Evolutionary conservation across 768 basidiomycete genomes (phyloP), one percentile per base, ranked within the genome.

Genomic region (Collybia sordida): DNA sequence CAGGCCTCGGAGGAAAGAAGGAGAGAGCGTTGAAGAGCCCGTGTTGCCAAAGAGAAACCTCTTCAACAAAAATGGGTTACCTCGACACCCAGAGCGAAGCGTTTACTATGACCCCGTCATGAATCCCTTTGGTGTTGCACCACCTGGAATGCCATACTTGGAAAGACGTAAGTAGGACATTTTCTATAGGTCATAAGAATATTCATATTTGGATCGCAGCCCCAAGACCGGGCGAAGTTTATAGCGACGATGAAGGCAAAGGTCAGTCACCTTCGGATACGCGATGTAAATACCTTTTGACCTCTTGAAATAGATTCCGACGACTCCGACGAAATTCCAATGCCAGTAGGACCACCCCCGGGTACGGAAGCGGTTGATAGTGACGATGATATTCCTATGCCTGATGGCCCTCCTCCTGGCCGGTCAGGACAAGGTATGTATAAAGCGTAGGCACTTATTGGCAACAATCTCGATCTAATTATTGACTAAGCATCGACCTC

Each of bases 141-240:
- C 95, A 36, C 96, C 95, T 11, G 96, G 96, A 6, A 92, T 97
- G 93, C 93, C 91, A n/a, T 98, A 97, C 67, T 72, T 81, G 50
- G 92, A 98, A 64, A 70, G 87, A 71, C 80, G 94, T 95, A 59
- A 69, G 88, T 74, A 11, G n/a, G n/a, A 22, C 31, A 40, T 27
- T 9, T 19, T 43, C 51, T 31, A 12, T 35, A 37, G 39, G 39
- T 7, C 38, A 34, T 48, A 6, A 18, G 22, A 7, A 19, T 53
- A 17, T 19, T 50, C 23, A 53, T 38, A 27, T 23, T 55, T 50
- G 34, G 18, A 28, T 24, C 36, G 3, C 55, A 90, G 88, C 86
- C 24, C 69, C 83, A 2, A 65, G 74, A 24, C 79, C 81, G 9
- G 84, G 80, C 21, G 88, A 90, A 61, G 69, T 78, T 24, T 79